phyloP scores from a whole-genome alignment of 1,139 yeast species.

The Pichia sp. region DNA sequence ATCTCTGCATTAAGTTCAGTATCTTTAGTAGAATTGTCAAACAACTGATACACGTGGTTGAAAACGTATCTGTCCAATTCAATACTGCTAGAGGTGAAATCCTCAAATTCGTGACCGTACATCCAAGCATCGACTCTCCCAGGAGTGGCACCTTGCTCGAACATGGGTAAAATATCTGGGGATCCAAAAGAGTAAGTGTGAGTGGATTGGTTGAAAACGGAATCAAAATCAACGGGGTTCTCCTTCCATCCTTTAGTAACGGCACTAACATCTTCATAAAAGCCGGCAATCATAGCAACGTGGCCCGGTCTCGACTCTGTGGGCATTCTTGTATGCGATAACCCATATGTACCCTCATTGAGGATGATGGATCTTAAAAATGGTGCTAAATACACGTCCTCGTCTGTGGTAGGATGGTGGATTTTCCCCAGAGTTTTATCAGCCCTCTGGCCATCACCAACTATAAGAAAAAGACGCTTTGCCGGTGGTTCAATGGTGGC shows the following conservation, averaged over 20 bases:
- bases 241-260: slow-evolving; percentile 99
- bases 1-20: slow-evolving; percentile 50
- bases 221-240: slow-evolving; percentile 95
- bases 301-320: slow-evolving; percentile 99
- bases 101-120: slow-evolving; percentile 96
- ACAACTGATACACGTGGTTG: slow-evolving; percentile 63
- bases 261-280: slow-evolving; percentile 96
- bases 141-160: slow-evolving; percentile 73
- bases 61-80: slow-evolving; percentile 89
- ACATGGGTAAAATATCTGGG: slow-evolving; percentile 97
- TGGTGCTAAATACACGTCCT: slow-evolving; percentile 73
- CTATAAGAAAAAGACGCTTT: slow-evolving; percentile 78
- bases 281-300: slow-evolving; percentile 98
- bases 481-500: slow-evolving; percentile 76
- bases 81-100: slow-evolving; percentile 80
- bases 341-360: slow-evolving; percentile 82
- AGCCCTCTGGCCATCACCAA: slow-evolving; percentile 95
- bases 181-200: slow-evolving; percentile 96
- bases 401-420: slow-evolving; percentile 59
- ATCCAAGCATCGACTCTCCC: slow-evolving; percentile 79
- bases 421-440: slow-evolving; percentile 83
- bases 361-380: slow-evolving; percentile 64
- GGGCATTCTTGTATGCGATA: slow-evolving; percentile 99
- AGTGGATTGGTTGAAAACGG: slow-evolving; percentile 84
- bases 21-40: slow-evolving; percentile 57